Percentiles rank a stretch among this genome's conserved stretches.
phyloP scores from a whole-genome alignment of 495 filamentous ascomycete species.

The Tuber indicum region DNA sequence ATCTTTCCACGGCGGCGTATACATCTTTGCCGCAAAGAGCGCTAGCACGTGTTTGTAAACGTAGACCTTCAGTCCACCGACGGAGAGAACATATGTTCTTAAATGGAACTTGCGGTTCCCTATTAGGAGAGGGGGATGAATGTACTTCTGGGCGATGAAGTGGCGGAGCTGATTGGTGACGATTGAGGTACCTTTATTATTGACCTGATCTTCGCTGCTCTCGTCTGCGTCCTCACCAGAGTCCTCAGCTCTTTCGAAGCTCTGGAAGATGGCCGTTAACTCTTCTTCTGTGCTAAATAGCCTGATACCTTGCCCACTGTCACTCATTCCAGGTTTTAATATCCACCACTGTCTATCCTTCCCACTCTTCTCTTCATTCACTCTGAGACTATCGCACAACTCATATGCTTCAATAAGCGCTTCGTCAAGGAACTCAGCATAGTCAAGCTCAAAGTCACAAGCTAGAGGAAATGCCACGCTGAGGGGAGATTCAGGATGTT shows the following conservation, averaged over 20 bases:
- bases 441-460: constrained; percentile 87
- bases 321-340: constrained; percentile 93
- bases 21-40: constrained; percentile 71
- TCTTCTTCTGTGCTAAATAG: constrained; percentile 78
- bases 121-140: constrained; percentile 78
- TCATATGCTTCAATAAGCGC: constrained; percentile 85
- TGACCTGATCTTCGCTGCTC: constrained; percentile 20
- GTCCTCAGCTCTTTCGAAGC: constrained; percentile 64
- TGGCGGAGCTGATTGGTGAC: constrained; percentile 88
- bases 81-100: constrained; percentile 76
- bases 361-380: constrained; percentile 49
- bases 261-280: constrained; percentile 75
- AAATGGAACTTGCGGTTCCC: constrained; percentile 88
- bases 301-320: constrained; percentile 84
- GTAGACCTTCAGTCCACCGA: constrained; percentile 70
- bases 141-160: constrained; percentile 94
- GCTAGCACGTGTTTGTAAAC: constrained; percentile 88
- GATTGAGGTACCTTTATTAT: constrained; percentile 45
- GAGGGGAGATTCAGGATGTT: constrained; percentile 66
- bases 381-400: constrained; percentile 64
- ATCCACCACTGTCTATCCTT: constrained; percentile 88
- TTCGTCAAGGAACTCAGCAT: constrained; percentile 92
- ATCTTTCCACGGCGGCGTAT: constrained; percentile 51
- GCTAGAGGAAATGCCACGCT: constrained; percentile 61
- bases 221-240: constrained; percentile 53